phyloP scores from a whole-genome alignment of 176 grass and related monocot genomes.

The Triticum turgidum region DNA sequence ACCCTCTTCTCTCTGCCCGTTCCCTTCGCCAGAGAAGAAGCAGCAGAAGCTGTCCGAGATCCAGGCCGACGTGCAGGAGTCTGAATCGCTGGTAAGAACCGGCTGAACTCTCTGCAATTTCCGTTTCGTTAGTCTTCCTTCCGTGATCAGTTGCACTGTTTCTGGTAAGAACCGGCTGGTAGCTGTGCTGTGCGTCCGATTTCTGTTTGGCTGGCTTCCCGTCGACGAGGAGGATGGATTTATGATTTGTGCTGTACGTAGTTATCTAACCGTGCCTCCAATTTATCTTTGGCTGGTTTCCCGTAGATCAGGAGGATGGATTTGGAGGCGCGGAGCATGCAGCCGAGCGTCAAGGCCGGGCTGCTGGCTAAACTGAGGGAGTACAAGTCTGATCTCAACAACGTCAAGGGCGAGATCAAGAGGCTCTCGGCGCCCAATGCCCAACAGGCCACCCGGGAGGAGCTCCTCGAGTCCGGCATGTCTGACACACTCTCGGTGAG shows the following conservation, averaged over 20 bases:
- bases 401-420: slow-evolving; percentile 67
- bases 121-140: too few species aligned
- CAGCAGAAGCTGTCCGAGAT: slow-evolving; percentile 78
- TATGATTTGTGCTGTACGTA: background rate
- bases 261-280: background rate
- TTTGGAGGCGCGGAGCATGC: slow-evolving; percentile 80
- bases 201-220: too few species aligned
- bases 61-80: slow-evolving; percentile 67
- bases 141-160: too few species aligned
- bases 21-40: slow-evolving; percentile 55
- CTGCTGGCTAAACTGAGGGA: slow-evolving; percentile 82
- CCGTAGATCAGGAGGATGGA: slow-evolving; percentile 85
- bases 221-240: too few species aligned
- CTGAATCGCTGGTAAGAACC: slow-evolving; percentile 65
- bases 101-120: too few species aligned
- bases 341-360: slow-evolving; percentile 71
- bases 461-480: slow-evolving; percentile 69
- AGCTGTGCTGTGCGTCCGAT: too few species aligned
- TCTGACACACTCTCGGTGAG: slow-evolving; percentile 63
- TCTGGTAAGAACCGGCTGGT: too few species aligned
- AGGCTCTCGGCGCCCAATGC: slow-evolving; percentile 54
- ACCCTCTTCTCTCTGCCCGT: background rate
- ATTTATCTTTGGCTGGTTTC: background rate
- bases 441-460: slow-evolving; percentile 68
- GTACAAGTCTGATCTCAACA: slow-evolving; percentile 86